These are phyloP conservation scores for Pholiota conissans DNA, from an alignment of 768 basidiomycete genomes.

Conservation along the genomic window DNA sequence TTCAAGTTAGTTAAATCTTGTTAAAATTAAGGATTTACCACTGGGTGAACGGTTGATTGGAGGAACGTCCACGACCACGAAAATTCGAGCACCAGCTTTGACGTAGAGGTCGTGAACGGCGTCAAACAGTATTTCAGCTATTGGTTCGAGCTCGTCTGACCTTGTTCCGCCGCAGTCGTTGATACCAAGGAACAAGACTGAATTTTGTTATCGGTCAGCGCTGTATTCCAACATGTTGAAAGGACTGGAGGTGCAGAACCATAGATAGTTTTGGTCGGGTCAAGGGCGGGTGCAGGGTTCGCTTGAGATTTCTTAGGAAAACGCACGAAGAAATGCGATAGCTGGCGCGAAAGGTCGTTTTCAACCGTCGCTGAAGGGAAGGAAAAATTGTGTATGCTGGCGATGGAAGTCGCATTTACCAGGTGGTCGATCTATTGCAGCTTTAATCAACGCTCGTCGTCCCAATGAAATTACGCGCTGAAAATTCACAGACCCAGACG, in stretches of 20 bases:
- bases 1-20: too few relatives aligned
- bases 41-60: not conserved
- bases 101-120: not conserved
- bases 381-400: not conserved
- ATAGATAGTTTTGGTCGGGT: not conserved
- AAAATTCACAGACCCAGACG: not conserved
- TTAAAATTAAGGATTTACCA: not conserved
- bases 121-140: not conserved
- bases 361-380: not conserved
- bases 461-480: not conserved
- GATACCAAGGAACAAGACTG: not conserved
- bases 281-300: not conserved
- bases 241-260: not conserved
- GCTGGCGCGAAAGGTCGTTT: not conserved
- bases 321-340: not conserved
- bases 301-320: not conserved
- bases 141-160: not conserved
- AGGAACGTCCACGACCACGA: not conserved
- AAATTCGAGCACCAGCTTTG: not conserved
- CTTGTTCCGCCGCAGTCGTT: not conserved
- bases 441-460: too few relatives aligned
- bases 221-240: not conserved
- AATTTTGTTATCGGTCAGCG: not conserved
- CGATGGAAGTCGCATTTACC: not conserved
- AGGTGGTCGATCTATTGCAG: too few relatives aligned